phyloP scores from a whole-genome alignment of 345 rosid species.

The Balakata baccata region DNA sequence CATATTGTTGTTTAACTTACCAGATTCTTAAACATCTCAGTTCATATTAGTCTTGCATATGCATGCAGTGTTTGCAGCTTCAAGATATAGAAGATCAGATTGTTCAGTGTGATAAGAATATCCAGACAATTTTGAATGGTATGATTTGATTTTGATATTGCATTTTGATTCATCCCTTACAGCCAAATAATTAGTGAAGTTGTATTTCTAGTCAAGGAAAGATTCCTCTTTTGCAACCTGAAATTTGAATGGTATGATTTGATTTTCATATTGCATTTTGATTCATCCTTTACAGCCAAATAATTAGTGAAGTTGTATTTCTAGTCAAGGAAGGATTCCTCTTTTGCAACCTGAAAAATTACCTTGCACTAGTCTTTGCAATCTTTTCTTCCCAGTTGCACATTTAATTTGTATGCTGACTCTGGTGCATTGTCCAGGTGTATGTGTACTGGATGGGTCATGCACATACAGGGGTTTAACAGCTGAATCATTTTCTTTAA shows the following conservation, averaged over 20 bases:
- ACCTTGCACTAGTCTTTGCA: background rate
- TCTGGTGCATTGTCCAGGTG: no score
- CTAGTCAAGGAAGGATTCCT: background rate
- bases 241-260: constrained; percentile 40
- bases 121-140: constrained; percentile 50
- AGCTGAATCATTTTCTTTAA: background rate
- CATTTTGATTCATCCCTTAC: background rate
- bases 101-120: constrained; percentile 52
- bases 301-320: background rate
- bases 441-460: background rate
- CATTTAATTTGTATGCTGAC: no score
- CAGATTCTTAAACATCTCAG: constrained; percentile 1
- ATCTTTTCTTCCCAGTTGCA: background rate
- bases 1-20: background rate
- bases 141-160: constrained; percentile 6
- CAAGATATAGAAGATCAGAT: constrained; percentile 62
- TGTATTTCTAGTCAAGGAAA: background rate
- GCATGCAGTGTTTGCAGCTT: constrained; percentile 59
- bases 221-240: no score
- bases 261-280: background rate
- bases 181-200: background rate
- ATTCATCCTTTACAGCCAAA: background rate
- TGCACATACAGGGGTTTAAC: background rate
- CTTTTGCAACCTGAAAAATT: constrained; percentile 8
- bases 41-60: constrained; percentile 5